Conservation (phyloP, 306 rosid species). For the Phaseolus lunatus region DNA sequence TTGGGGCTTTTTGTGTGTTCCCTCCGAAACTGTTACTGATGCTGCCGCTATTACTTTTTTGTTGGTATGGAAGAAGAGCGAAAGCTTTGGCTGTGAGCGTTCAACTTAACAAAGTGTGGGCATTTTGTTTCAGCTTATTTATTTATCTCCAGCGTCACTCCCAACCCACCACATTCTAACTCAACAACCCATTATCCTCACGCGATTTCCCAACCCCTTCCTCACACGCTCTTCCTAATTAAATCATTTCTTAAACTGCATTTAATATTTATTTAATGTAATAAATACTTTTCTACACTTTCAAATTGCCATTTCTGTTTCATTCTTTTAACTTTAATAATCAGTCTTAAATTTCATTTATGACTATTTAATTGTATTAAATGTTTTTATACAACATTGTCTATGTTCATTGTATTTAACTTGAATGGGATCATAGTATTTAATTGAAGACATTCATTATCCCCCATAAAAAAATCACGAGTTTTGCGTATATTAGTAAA, state of each 20-base stretch:
- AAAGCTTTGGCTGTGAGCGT: not conserved
- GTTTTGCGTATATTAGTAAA: too few species aligned
- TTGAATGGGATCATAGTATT: too few species aligned
- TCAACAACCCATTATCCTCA: constrained; percentile 6
- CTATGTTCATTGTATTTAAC: too few species aligned
- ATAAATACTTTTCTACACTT: not conserved
- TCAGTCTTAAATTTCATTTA: too few species aligned
- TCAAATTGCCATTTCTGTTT: not conserved
- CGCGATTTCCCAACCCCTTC: not conserved
- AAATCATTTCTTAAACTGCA: too few species aligned
- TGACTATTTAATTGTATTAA: too few species aligned
- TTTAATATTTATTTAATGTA: too few species aligned
- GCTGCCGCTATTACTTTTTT: not conserved
- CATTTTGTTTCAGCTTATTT: constrained; percentile 22
- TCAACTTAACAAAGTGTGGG: not conserved
- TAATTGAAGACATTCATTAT: too few species aligned
- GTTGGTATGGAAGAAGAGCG: not conserved
- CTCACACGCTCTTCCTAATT: constrained; percentile 2
- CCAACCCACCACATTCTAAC: constrained; percentile 22
- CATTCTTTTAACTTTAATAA: too few species aligned
- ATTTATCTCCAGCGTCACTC: constrained; percentile 17
- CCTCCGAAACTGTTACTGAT: constrained; percentile 20
- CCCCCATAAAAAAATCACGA: too few species aligned
- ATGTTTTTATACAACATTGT: too few species aligned
- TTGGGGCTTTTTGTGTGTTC: constrained; percentile 30